A percentile compares a stretch with the other conserved stretches of the same genome.
Conservation (phyloP, 768 basidiomycete species). For the Lyophyllum shimeji region DNA sequence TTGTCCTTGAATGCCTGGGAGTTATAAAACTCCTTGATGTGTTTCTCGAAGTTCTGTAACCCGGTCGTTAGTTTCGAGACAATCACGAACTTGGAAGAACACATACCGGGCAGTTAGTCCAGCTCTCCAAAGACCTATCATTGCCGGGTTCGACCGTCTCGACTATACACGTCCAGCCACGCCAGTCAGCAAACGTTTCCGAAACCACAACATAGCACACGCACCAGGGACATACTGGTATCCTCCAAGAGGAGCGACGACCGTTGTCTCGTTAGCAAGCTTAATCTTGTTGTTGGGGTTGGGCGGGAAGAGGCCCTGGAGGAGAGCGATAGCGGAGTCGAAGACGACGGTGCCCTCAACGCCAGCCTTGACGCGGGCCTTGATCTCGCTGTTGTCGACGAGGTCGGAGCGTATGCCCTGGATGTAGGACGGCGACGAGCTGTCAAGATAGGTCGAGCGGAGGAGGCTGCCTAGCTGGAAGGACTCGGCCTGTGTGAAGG, state of each 20-base stretch:
- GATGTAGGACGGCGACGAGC: constrained; percentile 69
- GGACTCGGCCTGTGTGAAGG: constrained; percentile 57
- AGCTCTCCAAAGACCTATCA: constrained; percentile 81
- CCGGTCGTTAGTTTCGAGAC: neutral
- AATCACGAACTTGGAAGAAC: neutral
- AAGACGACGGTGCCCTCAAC: constrained; percentile 86
- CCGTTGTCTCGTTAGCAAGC: constrained; percentile 74
- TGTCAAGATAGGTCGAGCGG: constrained; percentile 65
- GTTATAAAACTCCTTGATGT: constrained; percentile 56
- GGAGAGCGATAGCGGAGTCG: constrained; percentile 80
- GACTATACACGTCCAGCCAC: constrained; percentile 38
- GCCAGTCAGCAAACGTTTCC: neutral
- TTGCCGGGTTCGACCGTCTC: constrained; percentile 87
- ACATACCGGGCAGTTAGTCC: constrained; percentile 57
- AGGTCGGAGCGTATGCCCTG: constrained; percentile 63
- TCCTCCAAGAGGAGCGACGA: constrained; percentile 74
- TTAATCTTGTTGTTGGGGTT: constrained; percentile 66
- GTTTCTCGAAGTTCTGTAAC: constrained; percentile 61
- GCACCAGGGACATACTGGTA: constrained; percentile 86
- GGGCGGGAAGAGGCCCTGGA: constrained; percentile 89
- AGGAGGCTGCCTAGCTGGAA: constrained; percentile 61
- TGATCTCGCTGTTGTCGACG: constrained; percentile 72
- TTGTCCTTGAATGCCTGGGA: constrained; percentile 68
- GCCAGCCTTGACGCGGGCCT: constrained; percentile 79
- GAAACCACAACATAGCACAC: constrained; percentile 12